Evolutionary conservation across 352 stramenopile genomes (phyloP).

Genomic region (Globisporangium paddicum): DNA sequence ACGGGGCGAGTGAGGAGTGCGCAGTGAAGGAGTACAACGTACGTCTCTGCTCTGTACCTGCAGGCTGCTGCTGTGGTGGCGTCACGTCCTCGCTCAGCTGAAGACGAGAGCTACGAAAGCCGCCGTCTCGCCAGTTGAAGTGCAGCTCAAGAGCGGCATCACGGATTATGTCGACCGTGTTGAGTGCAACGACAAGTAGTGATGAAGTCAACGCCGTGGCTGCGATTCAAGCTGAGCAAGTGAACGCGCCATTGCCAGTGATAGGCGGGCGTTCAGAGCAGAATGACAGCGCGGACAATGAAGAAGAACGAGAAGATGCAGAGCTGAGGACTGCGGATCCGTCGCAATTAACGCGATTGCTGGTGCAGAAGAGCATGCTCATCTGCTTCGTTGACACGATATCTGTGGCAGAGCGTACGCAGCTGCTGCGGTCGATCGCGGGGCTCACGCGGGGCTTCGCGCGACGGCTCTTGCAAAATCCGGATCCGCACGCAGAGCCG

Average conservation of each 20-base stretch:
- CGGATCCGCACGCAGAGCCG: slow-evolving; percentile 12
- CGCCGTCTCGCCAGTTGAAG: not conserved
- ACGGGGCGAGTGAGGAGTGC: not conserved
- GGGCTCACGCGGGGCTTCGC: slow-evolving; percentile 31
- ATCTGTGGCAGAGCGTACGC: slow-evolving; percentile 13
- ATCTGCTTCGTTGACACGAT: slow-evolving; percentile 31
- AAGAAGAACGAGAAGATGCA: not conserved
- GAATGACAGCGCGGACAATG: not conserved
- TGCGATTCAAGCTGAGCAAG: not conserved
- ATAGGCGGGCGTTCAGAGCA: not conserved
- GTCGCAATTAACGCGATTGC: slow-evolving; percentile 17
- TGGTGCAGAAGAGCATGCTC: slow-evolving; percentile 37
- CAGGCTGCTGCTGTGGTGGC: not conserved
- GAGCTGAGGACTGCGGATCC: not conserved
- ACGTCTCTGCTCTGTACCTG: not conserved
- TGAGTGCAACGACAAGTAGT: not conserved
- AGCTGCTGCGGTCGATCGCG: slow-evolving; percentile 26
- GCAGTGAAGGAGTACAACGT: not conserved
- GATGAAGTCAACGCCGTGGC: not conserved
- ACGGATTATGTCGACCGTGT: not conserved
- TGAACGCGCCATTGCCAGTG: not conserved
- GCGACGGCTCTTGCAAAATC: slow-evolving; percentile 20
- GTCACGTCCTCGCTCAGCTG: not conserved
- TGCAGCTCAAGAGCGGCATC: not conserved
- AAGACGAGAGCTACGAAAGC: not conserved